A percentile compares a stretch with the other conserved stretches of the same genome.
Evolutionary conservation across 192 early-diverging fungal species (phyloP).

Genomic region (Coemansia sp.): DNA sequence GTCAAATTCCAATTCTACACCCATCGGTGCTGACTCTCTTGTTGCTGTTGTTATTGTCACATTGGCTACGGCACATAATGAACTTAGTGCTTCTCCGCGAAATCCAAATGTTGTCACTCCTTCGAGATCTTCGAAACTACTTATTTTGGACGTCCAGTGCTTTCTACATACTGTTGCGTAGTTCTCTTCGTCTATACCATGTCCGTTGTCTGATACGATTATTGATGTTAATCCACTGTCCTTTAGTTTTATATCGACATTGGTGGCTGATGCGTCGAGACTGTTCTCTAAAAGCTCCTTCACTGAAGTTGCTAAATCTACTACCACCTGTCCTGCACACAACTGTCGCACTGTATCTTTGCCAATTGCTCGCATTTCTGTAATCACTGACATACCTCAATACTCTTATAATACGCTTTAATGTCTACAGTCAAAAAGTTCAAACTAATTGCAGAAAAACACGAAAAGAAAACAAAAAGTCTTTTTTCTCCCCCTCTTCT

Average conservation of each 20-base stretch:
- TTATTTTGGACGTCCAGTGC: constrained; percentile 85
- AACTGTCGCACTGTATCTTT: constrained; percentile 69
- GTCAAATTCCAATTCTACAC: constrained; percentile 70
- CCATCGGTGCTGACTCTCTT: constrained; percentile 54
- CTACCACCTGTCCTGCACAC: constrained; percentile 87
- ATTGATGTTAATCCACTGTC: constrained; percentile 75
- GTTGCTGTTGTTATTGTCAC: constrained; percentile 71
- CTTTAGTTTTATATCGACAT: constrained; percentile 79
- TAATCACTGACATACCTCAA: not conserved
- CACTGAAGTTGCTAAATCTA: constrained; percentile 76
- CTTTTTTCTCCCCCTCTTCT: too few species aligned
- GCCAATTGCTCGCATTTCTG: constrained; percentile 20
- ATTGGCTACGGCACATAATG: constrained; percentile 66
- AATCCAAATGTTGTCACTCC: constrained; percentile 88
- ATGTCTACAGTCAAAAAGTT: too few species aligned
- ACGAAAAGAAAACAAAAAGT: too few species aligned
- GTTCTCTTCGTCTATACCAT: constrained; percentile 68
- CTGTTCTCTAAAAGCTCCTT: constrained; percentile 97
- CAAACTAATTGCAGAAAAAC: too few species aligned
- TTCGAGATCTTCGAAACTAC: constrained; percentile 72
- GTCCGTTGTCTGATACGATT: constrained; percentile 85
- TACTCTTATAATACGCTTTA: too few species aligned
- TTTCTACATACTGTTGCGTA: constrained; percentile 77
- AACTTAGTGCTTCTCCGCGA: constrained; percentile 89
- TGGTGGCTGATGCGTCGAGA: constrained; percentile 81